A percentile compares a stretch with the other conserved stretches of the same genome.
Evolutionary conservation across 768 basidiomycete genomes (phyloP).

Genomic region (Floccularia luteovirens): DNA sequence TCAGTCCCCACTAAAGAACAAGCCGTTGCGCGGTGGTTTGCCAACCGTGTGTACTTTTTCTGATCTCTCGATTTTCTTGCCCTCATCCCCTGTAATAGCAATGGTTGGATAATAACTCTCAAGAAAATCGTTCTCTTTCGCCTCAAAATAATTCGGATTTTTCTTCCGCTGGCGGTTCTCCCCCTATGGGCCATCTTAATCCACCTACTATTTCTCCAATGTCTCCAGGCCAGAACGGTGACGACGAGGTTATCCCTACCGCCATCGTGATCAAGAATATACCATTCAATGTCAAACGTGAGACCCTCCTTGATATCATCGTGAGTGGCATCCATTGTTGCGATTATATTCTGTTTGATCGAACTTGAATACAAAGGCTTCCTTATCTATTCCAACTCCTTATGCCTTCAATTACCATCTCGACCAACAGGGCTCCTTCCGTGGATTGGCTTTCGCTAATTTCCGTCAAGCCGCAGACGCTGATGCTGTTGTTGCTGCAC

Average conservation of each 20-base stretch:
- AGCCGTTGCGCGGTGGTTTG: conserved; percentile 61
- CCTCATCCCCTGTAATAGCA: conserved; percentile 41
- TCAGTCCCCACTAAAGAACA: conserved; percentile 71
- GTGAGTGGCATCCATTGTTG: conserved; percentile 41
- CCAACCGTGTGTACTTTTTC: conserved; percentile 53
- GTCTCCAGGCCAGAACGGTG: conserved; percentile 44
- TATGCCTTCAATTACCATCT: conserved; percentile 99
- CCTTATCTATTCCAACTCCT: conserved; percentile 89
- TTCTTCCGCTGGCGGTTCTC: conserved; percentile 81
- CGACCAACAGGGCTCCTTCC: conserved; percentile 93
- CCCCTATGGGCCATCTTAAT: conserved; percentile 46
- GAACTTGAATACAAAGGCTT: conserved; percentile 45
- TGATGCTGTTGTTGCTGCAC: conserved; percentile 89
- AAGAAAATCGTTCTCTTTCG: conserved; percentile 77
- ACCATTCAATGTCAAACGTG: conserved; percentile 96
- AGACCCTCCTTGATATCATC: conserved; percentile 94
- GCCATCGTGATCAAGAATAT: conserved; percentile 99
- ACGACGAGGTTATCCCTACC: conserved; percentile 96
- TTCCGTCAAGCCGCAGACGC: conserved; percentile 90
- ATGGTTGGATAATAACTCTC: conserved; percentile 71
- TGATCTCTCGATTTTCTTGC: conserved; percentile 9
- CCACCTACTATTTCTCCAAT: conserved; percentile 38
- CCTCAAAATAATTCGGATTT: conserved; percentile 86
- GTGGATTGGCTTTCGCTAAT: conserved; percentile 97
- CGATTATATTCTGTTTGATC: conserved; percentile 10